Evolutionary conservation across 2,329 filamentous ascomycete species (phyloP).

Genomic region (Aspergillus hortae): DNA sequence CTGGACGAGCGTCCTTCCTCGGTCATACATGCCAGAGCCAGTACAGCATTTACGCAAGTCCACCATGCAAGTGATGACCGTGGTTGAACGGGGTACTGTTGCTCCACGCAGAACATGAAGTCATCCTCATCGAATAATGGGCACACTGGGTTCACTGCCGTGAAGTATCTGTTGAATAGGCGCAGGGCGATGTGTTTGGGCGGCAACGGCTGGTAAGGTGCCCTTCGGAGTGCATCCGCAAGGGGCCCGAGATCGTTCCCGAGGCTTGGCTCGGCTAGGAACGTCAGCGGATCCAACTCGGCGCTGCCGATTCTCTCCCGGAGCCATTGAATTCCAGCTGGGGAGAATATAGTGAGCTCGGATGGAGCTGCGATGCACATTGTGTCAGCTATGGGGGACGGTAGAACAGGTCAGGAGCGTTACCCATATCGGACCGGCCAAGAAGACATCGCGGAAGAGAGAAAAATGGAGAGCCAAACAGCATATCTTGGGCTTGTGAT

Average conservation of each 20-base stretch:
- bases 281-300: background rate
- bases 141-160: background rate
- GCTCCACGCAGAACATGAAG: constrained; percentile 1
- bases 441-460: constrained; percentile 2
- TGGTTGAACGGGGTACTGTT: constrained; percentile 1
- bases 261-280: background rate
- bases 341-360: background rate
- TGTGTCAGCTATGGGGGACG: background rate
- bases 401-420: background rate
- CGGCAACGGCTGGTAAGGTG: constrained; percentile 1
- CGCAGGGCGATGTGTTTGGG: constrained; percentile 1
- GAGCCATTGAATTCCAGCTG: constrained; percentile 1
- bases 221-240: background rate
- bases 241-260: background rate
- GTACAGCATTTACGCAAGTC: constrained; percentile 4
- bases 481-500: background rate
- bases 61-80: background rate
- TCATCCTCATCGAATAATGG: constrained; percentile 3
- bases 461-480: constrained; percentile 1
- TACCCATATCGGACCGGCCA: background rate
- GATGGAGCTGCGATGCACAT: background rate
- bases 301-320: background rate
- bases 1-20: background rate
- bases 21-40: constrained; percentile 2
- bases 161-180: background rate